Conservation (phyloP, 2,329 filamentous ascomycete species). For the Bipolaris gigantea region DNA sequence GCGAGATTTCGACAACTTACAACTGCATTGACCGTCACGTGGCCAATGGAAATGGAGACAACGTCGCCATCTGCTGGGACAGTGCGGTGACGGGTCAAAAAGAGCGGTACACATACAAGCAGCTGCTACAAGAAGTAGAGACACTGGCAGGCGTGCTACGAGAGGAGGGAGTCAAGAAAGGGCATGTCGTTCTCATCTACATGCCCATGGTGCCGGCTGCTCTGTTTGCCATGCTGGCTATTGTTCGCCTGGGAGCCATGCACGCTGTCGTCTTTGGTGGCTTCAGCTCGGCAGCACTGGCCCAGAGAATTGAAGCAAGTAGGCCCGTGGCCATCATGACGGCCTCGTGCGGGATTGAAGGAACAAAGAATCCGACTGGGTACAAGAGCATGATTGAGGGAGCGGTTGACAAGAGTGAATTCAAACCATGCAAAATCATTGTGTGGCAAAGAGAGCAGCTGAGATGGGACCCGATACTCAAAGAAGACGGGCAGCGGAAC, state of each 20-base stretch:
- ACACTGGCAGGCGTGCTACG: constrained; percentile 77
- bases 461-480: constrained; percentile 71
- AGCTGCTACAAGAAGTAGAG: constrained; percentile 79
- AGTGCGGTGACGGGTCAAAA: constrained; percentile 78
- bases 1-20: constrained; percentile 87
- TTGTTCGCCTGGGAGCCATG: constrained; percentile 78
- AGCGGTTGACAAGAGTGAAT: constrained; percentile 66
- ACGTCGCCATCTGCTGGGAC: constrained; percentile 81
- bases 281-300: constrained; percentile 78
- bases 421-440: constrained; percentile 73
- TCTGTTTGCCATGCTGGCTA: constrained; percentile 81
- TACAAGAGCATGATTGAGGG: constrained; percentile 76
- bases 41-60: constrained; percentile 68
- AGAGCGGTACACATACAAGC: constrained; percentile 71
- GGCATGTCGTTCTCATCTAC: constrained; percentile 88
- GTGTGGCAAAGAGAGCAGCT: constrained; percentile 83
- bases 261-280: constrained; percentile 94
- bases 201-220: constrained; percentile 97
- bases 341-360: constrained; percentile 90
- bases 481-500: constrained; percentile 69
- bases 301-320: constrained; percentile 85
- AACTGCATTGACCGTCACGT: constrained; percentile 93
- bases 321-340: constrained; percentile 77
- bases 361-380: constrained; percentile 73
- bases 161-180: constrained; percentile 78